Evolutionary conservation across 1,139 yeast species (phyloP).

Genomic region (Protomyces inundatus): DNA sequence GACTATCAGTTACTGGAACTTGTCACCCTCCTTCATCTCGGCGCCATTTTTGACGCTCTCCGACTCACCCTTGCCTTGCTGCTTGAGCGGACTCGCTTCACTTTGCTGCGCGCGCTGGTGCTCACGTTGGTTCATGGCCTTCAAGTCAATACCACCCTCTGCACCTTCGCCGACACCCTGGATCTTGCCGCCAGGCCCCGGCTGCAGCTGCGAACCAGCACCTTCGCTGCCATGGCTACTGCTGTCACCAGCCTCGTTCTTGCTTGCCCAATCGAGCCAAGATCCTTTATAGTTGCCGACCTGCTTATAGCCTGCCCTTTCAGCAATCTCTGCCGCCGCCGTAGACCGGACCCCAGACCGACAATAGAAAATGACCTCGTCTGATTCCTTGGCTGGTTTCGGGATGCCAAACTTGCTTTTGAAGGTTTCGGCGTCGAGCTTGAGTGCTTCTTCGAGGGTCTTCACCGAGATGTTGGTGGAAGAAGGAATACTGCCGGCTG

Average conservation of each 20-base stretch:
- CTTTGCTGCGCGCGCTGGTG: conserved; percentile 6
- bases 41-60: conserved; percentile 25
- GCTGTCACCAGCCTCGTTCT: background rate
- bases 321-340: conserved; percentile 87
- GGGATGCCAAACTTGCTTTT: conserved; percentile 70
- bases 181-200: background rate
- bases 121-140: conserved; percentile 18
- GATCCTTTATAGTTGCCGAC: conserved; percentile 60
- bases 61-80: background rate
- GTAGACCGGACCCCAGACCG: conserved; percentile 88
- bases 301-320: conserved; percentile 77
- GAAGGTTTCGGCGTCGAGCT: conserved; percentile 71
- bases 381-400: conserved; percentile 65
- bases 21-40: conserved; percentile 4
- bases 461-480: conserved; percentile 86
- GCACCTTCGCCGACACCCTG: conserved; percentile 21
- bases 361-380: conserved; percentile 80
- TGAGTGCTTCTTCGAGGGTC: conserved; percentile 90
- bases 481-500: conserved; percentile 64
- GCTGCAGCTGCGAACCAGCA: background rate
- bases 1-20: conserved; percentile 3
- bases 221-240: too few species aligned
- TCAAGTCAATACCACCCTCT: conserved; percentile 16
- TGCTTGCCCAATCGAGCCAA: conserved; percentile 66
- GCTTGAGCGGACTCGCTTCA: background rate